Evolutionary conservation across 1,284 basidiomycete genomes (phyloP).

Genomic region (Anthracocystis walkeri): DNA sequence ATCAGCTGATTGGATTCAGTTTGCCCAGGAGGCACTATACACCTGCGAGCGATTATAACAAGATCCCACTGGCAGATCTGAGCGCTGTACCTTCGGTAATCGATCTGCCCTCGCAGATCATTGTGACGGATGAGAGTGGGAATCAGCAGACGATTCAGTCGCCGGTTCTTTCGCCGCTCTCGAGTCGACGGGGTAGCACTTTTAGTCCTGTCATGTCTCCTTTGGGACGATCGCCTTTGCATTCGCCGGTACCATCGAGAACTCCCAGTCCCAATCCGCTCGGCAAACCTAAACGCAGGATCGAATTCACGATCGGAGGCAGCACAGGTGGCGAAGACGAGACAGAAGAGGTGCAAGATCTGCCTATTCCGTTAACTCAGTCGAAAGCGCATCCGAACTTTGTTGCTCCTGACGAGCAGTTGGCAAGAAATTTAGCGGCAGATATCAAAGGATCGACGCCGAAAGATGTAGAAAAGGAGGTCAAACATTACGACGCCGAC

Average conservation of each 20-base stretch:
- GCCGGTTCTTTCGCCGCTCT: slow-evolving; percentile 13
- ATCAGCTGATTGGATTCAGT: slow-evolving; percentile 54
- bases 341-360: slow-evolving; percentile 17
- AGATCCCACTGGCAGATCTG: slow-evolving; percentile 49
- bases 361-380: slow-evolving; percentile 40
- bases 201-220: slow-evolving; percentile 8
- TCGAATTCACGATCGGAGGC: slow-evolving; percentile 42
- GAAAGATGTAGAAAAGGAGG: slow-evolving; percentile 66
- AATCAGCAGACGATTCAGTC: slow-evolving; percentile 37
- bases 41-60: slow-evolving; percentile 53
- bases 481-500: slow-evolving; percentile 84
- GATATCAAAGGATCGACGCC: slow-evolving; percentile 16
- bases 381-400: slow-evolving; percentile 34
- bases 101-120: slow-evolving; percentile 47
- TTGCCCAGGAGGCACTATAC: slow-evolving; percentile 61
- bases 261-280: slow-evolving; percentile 38
- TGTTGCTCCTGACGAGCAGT: slow-evolving; percentile 32
- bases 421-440: slow-evolving; percentile 24
- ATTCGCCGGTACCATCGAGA: slow-evolving; percentile 36
- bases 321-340: slow-evolving; percentile 8
- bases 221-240: slow-evolving; percentile 13
- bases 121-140: slow-evolving; percentile 44
- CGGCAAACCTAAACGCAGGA: slow-evolving; percentile 28
- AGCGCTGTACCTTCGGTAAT: slow-evolving; percentile 47
- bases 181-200: slow-evolving; percentile 16